Evolutionary conservation across 164 flowering plant genomes (phyloP), one percentile per base, ranked within the genome.

Genomic region (Magnolia sinica): DNA sequence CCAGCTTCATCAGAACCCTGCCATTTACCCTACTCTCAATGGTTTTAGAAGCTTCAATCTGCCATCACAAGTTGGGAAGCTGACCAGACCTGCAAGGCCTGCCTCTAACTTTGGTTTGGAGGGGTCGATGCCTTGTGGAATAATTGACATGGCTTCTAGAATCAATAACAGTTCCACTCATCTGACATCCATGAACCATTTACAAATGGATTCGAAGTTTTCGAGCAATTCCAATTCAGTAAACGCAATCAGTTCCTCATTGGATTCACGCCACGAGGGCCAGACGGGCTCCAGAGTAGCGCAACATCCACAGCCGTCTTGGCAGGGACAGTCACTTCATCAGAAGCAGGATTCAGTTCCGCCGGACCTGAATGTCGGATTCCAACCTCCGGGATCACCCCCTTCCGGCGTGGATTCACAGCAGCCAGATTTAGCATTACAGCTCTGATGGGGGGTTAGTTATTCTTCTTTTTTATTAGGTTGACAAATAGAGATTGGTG

Each of bases 341-440:
- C 82, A 82, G 73, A 85, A 79, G 76, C 74, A 68, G 45, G 85
- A 78, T 65, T 76, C 87, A n/a, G 85, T 79, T 68, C 89, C 91
- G 10, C 88, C 91, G 0, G 91, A 90, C 73, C 82, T 90, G 72
- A 90, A 90, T 64, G 71, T 88, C 24, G 77, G 85, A 64, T 89
- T 85, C 76, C 88, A 87, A 75, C 80, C 87, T 18, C 89, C 89
- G n/a, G 83, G 84, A 2, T 88, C 90, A 55, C 90, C 91, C 19
- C 77, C 79, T 76, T 83, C 85, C 16, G 76, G 83, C 50, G 4
- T 76, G 64, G 90, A 90, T 64, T 78, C 91, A 8, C 79, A 83
- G 13, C 91, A 88, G 51, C 91, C 94, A 27, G 92, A 90, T 81
- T 86, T 89, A 76, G 96, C 89, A 45, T 84, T 89, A 84, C 91